Evolutionary conservation across 2,329 filamentous ascomycete species (phyloP), one percentile per base, ranked within the genome.

Genomic region (Cladorrhinum sp.): DNA sequence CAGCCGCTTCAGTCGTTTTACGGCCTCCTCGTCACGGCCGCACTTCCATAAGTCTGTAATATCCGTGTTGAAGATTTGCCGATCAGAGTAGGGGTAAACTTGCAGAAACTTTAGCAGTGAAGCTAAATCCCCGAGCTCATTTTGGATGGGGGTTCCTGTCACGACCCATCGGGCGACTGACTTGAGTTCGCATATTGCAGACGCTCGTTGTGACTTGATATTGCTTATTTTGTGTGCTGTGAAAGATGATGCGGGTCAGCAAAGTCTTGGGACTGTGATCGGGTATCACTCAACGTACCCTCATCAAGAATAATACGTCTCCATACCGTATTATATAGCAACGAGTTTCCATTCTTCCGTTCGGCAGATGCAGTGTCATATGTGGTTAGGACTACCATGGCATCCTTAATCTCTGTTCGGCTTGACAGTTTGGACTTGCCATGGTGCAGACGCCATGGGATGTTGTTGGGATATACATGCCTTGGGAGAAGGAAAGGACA

Each of bases 291-390:
- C 4, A 10, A 29, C 61, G 54, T 64, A 74, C 74, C 75, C 71
- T 77, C 75, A 55, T 78, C 75, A 0, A 77, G 65, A 9, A 79
- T 69, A 5, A 79, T 68, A 4, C 76, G 68, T 2, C 62, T 74
- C 79, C 78, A 81, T 0, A 57, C 54, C 0, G 67, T 62, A 0
- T 68, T 70, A 59, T 77, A 79, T 0, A 77, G 57, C 0, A 69
- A n/a, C 0, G 70, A 73, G 0, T 4, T 5, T 2, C 12, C 51
- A 7, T 57, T 71, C 73, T 57, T 71, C 73, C 73, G 76, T 5
- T 79, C 76, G 0, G 69, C 59, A 0, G 72, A 68, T 1, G 79
- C 67, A 0, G 75, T 77, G 25, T 79, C 72, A 54, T 78, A 79
- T 0, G 76, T 79, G 2, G 76, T 77, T 1, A 79, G 49, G 0